phyloP scores from a whole-genome alignment of 108 stramenopile genomes.

The Seminavis robusta region DNA sequence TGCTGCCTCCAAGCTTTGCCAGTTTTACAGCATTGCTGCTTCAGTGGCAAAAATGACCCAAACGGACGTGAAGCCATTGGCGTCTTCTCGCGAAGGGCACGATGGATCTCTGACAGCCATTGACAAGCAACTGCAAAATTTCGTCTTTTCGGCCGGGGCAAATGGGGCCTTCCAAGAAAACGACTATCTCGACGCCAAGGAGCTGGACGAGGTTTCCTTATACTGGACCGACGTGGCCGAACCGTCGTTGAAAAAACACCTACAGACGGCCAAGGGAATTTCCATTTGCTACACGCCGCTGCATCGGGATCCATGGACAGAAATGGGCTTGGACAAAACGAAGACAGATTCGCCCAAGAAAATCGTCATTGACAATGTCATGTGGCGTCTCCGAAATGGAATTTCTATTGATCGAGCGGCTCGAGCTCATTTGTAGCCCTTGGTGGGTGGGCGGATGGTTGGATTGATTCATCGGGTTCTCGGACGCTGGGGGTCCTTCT shows the following conservation, averaged over 20 bases:
- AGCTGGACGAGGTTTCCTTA: conserved; percentile 7
- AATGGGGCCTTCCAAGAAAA: too few species aligned
- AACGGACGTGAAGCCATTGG: neutral
- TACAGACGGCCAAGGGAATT: conserved; percentile 13
- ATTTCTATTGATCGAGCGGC: conserved; percentile 22
- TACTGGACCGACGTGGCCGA: neutral
- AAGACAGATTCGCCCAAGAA: neutral
- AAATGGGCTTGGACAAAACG: neutral
- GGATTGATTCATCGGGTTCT: too few species aligned
- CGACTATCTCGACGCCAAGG: too few species aligned
- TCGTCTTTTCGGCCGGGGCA: too few species aligned
- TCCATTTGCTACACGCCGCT: conserved; percentile 28
- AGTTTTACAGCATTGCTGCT: conserved; percentile 12
- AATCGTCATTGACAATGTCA: conserved; percentile 14
- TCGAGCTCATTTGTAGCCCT: conserved; percentile 7
- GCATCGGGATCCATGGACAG: conserved; percentile 21
- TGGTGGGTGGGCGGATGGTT: too few species aligned
- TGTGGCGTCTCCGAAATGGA: conserved; percentile 18
- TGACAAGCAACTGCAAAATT: neutral
- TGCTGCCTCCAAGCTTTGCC: conserved; percentile 23
- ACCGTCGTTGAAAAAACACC: conserved; percentile 3
- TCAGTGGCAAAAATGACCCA: neutral
- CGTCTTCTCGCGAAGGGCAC: neutral
- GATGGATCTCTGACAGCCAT: neutral
- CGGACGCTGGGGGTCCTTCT: too few species aligned